Base-by-base conservation (phyloP, 2,329 filamentous ascomycete species). In the Aspergillus ochraceoroseus region DNA sequence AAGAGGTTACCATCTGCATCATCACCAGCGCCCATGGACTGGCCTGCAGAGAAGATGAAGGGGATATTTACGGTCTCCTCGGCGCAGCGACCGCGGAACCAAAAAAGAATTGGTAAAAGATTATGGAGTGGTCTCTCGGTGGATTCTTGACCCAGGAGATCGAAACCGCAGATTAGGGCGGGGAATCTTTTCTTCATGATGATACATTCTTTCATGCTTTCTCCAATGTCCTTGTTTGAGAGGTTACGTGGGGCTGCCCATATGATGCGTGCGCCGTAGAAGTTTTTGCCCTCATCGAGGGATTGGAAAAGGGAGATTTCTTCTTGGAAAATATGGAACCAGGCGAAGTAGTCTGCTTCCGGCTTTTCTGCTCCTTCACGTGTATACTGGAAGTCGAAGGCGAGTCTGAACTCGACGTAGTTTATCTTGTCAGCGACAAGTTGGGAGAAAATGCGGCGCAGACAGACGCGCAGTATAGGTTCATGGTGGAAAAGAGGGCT, bases 1-100 rank as follows among this genome's bases (percentile, higher is more conserved):
- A 88, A 95, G 2, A 96, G 75, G 63, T 95, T 95, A 48, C 79
- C 71, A 56, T 95, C 89, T 0, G 84, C 83, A 13, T 72, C 74
- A 52, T 80, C 82, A 18, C 87, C 88, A 45, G 85, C 80, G 11
- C 87, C 87, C 0, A 94, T 77, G 22, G 81, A 87, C 66, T 95
- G 89, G 49, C 89, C 90, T 0, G 90, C 89, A 62, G 95, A 89
- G 70, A 96, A 94, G 71, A 94, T 94, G 70, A 95, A 95, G 1
- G 90, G 90, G 7, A 98, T 80, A 34, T 87, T 79, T 25, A 95
- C 77, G 2, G 77, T 79, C 56, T 87, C 82, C 57, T 85, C 75
- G 0, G 79, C 77, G 61, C 88, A 95, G 54, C 83, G 79, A 63
- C 90, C 89, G 49, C 82, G 82, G 74, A 96, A 95, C 87, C 87